Conservation (phyloP, 306 rosid genomes). For the Hippophae rhamnoides region DNA sequence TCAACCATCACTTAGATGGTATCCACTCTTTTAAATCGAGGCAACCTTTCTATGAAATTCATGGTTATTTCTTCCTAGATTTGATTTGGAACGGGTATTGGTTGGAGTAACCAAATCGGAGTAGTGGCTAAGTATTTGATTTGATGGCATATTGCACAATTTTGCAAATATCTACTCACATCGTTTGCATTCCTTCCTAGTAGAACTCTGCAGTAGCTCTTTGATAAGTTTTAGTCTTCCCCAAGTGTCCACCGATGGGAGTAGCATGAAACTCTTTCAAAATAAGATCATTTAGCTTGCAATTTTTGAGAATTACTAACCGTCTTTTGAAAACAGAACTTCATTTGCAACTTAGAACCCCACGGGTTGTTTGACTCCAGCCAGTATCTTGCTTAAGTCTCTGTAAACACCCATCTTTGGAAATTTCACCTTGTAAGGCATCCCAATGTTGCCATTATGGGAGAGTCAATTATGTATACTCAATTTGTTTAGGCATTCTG, state of each 20-base stretch:
- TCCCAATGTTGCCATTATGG: no score
- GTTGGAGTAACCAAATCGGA: neutral
- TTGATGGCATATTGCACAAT: neutral
- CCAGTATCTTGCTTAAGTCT: no score
- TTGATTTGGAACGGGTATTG: neutral
- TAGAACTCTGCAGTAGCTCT: neutral
- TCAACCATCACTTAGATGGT: neutral
- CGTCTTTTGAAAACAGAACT: neutral
- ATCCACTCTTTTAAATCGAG: neutral
- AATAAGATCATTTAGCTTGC: neutral
- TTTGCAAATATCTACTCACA: no score
- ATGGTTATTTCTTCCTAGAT: no score
- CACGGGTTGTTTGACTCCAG: neutral
- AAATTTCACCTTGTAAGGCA: no score
- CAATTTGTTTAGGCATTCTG: no score
- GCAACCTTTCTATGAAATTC: neutral
- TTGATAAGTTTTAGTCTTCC: neutral
- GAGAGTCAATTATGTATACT: no score
- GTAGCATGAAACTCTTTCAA: neutral
- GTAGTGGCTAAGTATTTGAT: neutral
- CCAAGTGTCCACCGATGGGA: neutral
- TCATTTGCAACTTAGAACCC: neutral
- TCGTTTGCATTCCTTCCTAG: neutral
- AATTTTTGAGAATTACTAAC: neutral
- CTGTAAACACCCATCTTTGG: no score